Percentiles rank a stretch among this genome's conserved stretches.
phyloP scores from a whole-genome alignment of 2,329 filamentous ascomycete species.

The Fusarium praegraminearum region DNA sequence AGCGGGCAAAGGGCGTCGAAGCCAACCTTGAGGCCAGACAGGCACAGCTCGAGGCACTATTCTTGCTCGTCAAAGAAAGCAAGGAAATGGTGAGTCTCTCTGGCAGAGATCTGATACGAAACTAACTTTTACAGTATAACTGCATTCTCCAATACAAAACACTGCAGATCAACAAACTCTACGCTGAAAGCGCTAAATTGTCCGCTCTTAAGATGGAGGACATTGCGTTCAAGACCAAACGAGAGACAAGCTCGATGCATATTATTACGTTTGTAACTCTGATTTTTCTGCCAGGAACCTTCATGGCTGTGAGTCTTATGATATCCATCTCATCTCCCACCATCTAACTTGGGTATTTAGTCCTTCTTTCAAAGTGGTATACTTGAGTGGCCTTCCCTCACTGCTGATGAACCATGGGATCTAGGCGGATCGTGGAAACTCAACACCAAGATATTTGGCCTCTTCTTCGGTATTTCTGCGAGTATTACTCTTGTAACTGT shows the following conservation, averaged over 20 bases:
- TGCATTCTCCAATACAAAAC: slow-evolving; percentile 28
- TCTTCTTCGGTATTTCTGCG: slow-evolving; percentile 18
- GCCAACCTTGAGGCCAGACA: slow-evolving; percentile 17
- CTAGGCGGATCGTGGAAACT: neutral
- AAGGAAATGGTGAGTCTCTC: slow-evolving; percentile 15
- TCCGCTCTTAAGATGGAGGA: slow-evolving; percentile 34
- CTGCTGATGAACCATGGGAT: neutral
- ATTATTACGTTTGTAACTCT: slow-evolving; percentile 34
- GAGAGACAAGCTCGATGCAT: slow-evolving; percentile 37
- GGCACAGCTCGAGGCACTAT: slow-evolving; percentile 14
- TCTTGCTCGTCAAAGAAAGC: slow-evolving; percentile 16
- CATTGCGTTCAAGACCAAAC: slow-evolving; percentile 36
- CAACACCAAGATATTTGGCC: slow-evolving; percentile 4
- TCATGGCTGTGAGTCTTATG: slow-evolving; percentile 30
- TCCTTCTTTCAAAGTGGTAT: slow-evolving; percentile 38
- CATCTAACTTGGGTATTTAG: slow-evolving; percentile 3
- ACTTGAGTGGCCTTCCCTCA: slow-evolving; percentile 10
- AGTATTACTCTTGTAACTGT: slow-evolving; percentile 3
- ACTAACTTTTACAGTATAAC: slow-evolving; percentile 17
- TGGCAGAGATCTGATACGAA: fast-evolving
- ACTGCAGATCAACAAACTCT: slow-evolving; percentile 25
- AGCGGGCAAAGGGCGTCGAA: neutral
- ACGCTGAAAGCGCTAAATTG: slow-evolving; percentile 23
- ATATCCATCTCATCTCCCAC: neutral
- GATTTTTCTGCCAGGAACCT: slow-evolving; percentile 31